Evolutionary conservation across 2,329 filamentous ascomycete species (phyloP).

Genomic region (Biscogniauxia sp.): DNA sequence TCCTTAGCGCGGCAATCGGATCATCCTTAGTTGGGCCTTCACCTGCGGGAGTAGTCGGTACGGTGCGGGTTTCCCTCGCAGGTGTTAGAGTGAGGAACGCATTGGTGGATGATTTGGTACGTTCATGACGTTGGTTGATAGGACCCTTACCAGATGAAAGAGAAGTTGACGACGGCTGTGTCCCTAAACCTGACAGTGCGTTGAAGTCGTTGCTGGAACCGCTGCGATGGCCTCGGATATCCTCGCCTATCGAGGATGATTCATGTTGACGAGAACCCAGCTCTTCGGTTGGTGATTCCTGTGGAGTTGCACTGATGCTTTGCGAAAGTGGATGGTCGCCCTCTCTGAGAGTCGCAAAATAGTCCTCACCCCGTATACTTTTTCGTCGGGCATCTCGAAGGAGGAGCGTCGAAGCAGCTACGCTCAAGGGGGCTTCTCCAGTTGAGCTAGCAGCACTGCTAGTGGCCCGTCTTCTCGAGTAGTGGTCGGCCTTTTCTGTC

Average conservation of each 20-base stretch:
- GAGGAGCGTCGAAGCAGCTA: constrained; percentile 52
- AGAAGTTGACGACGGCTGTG: constrained; percentile 31
- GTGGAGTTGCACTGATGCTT: constrained; percentile 69
- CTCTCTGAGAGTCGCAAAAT: constrained; percentile 47
- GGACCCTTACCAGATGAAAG: constrained; percentile 28
- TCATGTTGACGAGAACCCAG: constrained; percentile 36
- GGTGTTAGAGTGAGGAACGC: constrained; percentile 44
- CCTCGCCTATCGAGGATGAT: constrained; percentile 38
- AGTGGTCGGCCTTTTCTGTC: constrained; percentile 55
- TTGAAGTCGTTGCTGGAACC: constrained; percentile 38
- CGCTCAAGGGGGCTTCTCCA: constrained; percentile 49
- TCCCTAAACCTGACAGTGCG: constrained; percentile 32
- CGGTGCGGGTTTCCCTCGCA: constrained; percentile 33
- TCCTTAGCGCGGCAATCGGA: constrained; percentile 44
- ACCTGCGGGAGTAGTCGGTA: constrained; percentile 38
- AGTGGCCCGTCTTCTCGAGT: constrained; percentile 52
- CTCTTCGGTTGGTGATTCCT: constrained; percentile 40
- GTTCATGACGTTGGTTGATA: constrained; percentile 41
- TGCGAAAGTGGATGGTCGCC: constrained; percentile 72
- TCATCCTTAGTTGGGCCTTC: constrained; percentile 35
- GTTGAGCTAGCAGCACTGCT: constrained; percentile 66
- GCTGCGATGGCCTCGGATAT: constrained; percentile 33
- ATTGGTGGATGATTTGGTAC: constrained; percentile 44
- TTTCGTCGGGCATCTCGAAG: constrained; percentile 51
- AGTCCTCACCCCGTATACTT: constrained; percentile 54